Evolutionary conservation across 352 stramenopile species (phyloP).

Genomic region (Phytophthora pini): DNA sequence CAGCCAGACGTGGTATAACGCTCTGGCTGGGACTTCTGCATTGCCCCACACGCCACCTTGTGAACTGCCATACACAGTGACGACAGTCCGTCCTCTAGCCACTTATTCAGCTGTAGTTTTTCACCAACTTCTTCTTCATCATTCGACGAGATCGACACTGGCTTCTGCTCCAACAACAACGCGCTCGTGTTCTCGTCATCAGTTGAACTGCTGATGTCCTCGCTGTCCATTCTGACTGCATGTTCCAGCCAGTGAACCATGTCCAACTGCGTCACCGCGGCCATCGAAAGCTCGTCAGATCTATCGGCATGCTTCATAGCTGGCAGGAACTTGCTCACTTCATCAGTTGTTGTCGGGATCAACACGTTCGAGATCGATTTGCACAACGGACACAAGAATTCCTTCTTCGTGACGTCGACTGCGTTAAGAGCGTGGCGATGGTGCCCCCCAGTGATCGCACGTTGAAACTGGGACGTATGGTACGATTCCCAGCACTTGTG

Average conservation of each 20-base stretch:
- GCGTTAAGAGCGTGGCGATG: conserved; percentile 93
- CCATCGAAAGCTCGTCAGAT: conserved; percentile 13
- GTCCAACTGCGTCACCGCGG: conserved; percentile 31
- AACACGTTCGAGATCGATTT: conserved; percentile 98
- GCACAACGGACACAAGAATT: conserved; percentile 97
- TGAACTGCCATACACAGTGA: conserved; percentile 89
- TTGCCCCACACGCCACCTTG: conserved; percentile 82
- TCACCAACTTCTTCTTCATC: conserved; percentile 23
- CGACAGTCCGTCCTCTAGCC: conserved; percentile 71
- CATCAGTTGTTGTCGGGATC: conserved; percentile 86
- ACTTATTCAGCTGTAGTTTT: conserved; percentile 48
- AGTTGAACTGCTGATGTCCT: conserved; percentile 14
- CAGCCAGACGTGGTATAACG: conserved; percentile 79
- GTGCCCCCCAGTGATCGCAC: conserved; percentile 91
- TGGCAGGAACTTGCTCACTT: conserved; percentile 50
- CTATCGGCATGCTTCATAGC: conserved; percentile 27
- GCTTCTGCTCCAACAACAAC: conserved; percentile 44
- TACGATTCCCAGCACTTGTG: conserved; percentile 96
- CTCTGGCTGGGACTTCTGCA: conserved; percentile 85
- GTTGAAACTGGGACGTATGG: conserved; percentile 94
- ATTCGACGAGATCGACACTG: conserved; percentile 13
- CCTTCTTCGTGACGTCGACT: conserved; percentile 96
- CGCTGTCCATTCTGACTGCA: conserved; percentile 27
- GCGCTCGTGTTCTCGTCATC: conserved; percentile 30
- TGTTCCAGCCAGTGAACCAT: conserved; percentile 60